Evolutionary conservation across 192 early-diverging fungal species (phyloP).

Genomic region (Coemansia umbellata): DNA sequence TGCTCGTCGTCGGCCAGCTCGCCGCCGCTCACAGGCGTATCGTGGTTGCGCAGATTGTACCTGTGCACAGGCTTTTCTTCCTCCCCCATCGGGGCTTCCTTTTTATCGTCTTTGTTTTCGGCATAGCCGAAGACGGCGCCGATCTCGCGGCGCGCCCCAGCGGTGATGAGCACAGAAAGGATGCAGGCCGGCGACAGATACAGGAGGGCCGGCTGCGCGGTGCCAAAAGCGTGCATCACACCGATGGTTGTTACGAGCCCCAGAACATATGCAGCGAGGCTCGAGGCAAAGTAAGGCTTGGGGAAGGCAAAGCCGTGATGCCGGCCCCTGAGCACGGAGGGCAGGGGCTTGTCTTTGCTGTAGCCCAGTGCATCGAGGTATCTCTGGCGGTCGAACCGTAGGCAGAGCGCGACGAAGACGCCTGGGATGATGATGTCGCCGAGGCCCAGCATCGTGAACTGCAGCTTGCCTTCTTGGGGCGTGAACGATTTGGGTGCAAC

Average conservation of each 20-base stretch:
- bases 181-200: constrained; percentile 98
- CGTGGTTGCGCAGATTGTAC: constrained; percentile 36
- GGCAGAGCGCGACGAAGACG: constrained; percentile 87
- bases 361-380: constrained; percentile 58
- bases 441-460: constrained; percentile 91
- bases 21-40: constrained; percentile 23
- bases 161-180: constrained; percentile 69
- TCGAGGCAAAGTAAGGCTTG: constrained; percentile 86
- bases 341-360: constrained; percentile 51
- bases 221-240: constrained; percentile 94
- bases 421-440: constrained; percentile 98
- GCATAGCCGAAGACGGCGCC: constrained; percentile 61
- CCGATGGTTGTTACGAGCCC: constrained; percentile 85
- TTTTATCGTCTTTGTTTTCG: constrained; percentile 51
- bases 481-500: constrained; percentile 72
- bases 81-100: constrained; percentile 22
- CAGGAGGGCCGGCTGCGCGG: constrained; percentile 93
- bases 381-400: constrained; percentile 82
- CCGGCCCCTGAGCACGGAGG: constrained; percentile 23
- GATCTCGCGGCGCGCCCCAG: constrained; percentile 63
- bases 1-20: constrained; percentile 49
- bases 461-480: constrained; percentile 28
- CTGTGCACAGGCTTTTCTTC: constrained; percentile 18
- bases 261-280: constrained; percentile 72
- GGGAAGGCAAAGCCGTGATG: constrained; percentile 57